Conservation (phyloP, 2,329 filamentous ascomycete species). For the Neocatenulostroma microsporum region DNA sequence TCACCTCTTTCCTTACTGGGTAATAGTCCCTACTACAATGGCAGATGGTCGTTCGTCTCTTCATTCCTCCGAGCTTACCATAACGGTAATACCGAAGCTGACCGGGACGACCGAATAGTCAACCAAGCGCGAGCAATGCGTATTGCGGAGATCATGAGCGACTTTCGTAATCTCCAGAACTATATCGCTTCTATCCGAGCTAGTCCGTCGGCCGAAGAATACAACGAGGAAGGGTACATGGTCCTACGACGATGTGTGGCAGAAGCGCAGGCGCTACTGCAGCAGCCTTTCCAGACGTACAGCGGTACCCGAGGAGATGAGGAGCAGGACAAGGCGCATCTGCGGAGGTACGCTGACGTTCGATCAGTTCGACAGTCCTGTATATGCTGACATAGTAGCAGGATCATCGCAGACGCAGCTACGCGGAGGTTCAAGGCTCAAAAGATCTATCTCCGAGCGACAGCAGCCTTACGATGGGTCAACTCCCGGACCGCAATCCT, state of each 20-base stretch:
- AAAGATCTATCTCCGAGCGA: constrained; percentile 51
- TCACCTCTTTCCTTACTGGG: constrained; percentile 1
- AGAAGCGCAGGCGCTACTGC: constrained; percentile 49
- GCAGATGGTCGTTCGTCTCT: constrained; percentile 46
- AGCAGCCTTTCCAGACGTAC: constrained; percentile 40
- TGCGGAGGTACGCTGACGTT: constrained; percentile 49
- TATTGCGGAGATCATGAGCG: constrained; percentile 56
- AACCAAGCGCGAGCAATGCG: constrained; percentile 57
- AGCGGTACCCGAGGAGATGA: constrained; percentile 32
- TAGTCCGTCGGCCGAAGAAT: constrained; percentile 46
- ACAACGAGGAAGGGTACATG: constrained; percentile 52
- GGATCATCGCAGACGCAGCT: constrained; percentile 54
- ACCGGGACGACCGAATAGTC: constrained; percentile 38
- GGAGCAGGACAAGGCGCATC: constrained; percentile 50
- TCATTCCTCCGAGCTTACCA: background rate
- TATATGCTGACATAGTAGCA: constrained; percentile 28
- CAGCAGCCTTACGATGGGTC: constrained; percentile 53
- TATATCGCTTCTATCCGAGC: constrained; percentile 50
- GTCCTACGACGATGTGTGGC: constrained; percentile 49
- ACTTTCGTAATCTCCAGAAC: constrained; percentile 54
- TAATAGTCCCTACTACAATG: constrained; percentile 43
- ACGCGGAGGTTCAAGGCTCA: constrained; percentile 55
- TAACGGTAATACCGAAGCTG: constrained; percentile 6
- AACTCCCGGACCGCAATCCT: constrained; percentile 46
- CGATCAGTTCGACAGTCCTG: too few relatives aligned